phyloP scores from a whole-genome alignment of 31 red algal species.

The Porphyra umbilicalis region DNA sequence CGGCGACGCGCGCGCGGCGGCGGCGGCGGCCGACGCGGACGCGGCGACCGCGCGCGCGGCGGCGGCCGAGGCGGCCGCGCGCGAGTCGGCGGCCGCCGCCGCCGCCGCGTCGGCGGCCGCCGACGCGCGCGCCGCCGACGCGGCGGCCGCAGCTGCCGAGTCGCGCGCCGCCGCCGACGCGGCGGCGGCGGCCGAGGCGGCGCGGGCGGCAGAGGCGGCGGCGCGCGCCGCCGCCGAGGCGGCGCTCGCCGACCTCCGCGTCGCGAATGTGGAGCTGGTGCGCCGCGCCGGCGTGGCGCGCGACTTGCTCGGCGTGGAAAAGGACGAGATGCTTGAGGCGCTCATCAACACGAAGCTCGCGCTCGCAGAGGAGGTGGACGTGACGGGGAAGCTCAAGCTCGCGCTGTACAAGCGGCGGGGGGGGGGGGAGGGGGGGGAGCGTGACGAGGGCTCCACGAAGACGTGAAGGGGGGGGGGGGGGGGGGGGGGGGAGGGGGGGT shows the following conservation, averaged over 20 bases:
- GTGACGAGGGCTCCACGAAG: not conserved
- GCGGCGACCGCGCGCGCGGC: not conserved
- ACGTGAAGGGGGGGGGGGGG: not conserved
- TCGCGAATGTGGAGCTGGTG: not conserved
- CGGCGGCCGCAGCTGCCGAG: not conserved
- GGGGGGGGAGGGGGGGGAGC: not conserved
- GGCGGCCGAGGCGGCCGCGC: not conserved
- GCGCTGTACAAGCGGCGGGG: not conserved
- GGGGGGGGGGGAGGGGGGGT: not conserved
- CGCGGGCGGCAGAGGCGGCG: not conserved
- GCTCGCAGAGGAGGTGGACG: not conserved
- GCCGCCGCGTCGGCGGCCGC: not conserved
- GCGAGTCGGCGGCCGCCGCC: not conserved
- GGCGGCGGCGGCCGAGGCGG: not conserved
- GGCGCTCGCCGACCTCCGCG: not conserved
- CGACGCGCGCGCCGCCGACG: not conserved
- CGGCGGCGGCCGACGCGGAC: not conserved
- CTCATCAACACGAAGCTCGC: not conserved
- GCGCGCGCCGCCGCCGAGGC: not conserved
- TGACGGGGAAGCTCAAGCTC: not conserved
- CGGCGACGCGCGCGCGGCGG: not conserved
- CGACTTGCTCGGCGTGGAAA: not conserved
- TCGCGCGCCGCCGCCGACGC: not conserved
- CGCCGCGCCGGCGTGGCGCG: not conserved
- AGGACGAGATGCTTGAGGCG: not conserved